Conservation (phyloP, 1,284 basidiomycete species). For the Agroathelia rolfsii region DNA sequence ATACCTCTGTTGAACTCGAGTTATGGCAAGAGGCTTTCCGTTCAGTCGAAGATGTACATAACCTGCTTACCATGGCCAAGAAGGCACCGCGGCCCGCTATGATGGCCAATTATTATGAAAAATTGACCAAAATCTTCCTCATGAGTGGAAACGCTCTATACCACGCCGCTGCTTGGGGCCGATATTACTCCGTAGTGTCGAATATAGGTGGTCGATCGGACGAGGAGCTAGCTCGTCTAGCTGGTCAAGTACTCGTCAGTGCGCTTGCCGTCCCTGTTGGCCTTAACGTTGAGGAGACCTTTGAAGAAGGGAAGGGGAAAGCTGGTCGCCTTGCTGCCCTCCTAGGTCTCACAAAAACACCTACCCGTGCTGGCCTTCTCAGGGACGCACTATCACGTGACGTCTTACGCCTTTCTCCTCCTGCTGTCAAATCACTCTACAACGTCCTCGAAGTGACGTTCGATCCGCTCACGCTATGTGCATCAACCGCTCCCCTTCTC, state of each 20-base stretch:
- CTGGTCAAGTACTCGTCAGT: conserved; percentile 88
- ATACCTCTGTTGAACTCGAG: conserved; percentile 97
- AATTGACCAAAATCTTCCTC: conserved; percentile 92
- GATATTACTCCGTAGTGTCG: conserved; percentile 67
- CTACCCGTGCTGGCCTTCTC: conserved; percentile 80
- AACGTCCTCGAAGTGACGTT: conserved; percentile 90
- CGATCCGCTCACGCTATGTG: conserved; percentile 86
- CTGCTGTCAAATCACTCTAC: conserved; percentile 75
- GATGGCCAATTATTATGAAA: conserved; percentile 99
- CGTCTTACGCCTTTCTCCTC: conserved; percentile 77
- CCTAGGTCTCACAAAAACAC: conserved; percentile 78
- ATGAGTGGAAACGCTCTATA: conserved; percentile 92
- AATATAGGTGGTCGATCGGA: conserved; percentile 62
- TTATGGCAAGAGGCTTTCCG: conserved; percentile 99
- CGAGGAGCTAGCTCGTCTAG: conserved; percentile 75
- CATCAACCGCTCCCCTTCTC: conserved; percentile 78
- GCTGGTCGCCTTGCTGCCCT: conserved; percentile 77
- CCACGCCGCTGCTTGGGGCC: conserved; percentile 94
- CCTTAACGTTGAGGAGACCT: conserved; percentile 47
- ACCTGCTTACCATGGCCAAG: conserved; percentile 87
- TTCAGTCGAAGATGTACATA: conserved; percentile 97
- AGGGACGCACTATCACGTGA: conserved; percentile 81
- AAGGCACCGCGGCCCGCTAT: conserved; percentile 86
- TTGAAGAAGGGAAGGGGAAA: conserved; percentile 69
- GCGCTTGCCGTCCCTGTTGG: conserved; percentile 93